A percentile compares a stretch with the other conserved stretches of the same genome.
Evolutionary conservation across 2,329 filamentous ascomycete species (phyloP).

Genomic region (Oidium heveae): DNA sequence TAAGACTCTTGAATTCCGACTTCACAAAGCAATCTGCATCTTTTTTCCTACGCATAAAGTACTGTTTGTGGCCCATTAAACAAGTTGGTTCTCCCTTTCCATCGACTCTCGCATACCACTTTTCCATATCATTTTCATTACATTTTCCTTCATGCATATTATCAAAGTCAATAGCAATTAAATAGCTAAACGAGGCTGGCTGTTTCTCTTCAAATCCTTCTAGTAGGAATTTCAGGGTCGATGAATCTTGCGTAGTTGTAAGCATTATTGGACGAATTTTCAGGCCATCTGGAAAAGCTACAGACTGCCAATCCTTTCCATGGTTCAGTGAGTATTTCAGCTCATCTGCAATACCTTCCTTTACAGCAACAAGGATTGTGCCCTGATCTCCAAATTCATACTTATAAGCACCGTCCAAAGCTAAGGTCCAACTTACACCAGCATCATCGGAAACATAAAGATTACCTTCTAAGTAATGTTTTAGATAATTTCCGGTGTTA

Average conservation of each 20-base stretch:
- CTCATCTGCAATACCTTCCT: slow-evolving; percentile 37
- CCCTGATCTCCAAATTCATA: slow-evolving; percentile 94
- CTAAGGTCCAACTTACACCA: slow-evolving; percentile 57
- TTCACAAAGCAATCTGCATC: slow-evolving; percentile 74
- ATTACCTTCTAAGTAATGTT: slow-evolving; percentile 45
- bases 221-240: slow-evolving; percentile 72
- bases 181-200: slow-evolving; percentile 27
- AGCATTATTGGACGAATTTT: slow-evolving; percentile 34
- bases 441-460: slow-evolving; percentile 82
- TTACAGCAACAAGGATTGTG: slow-evolving; percentile 61
- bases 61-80: slow-evolving; percentile 89
- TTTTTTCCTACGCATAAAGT: slow-evolving; percentile 62
- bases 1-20: slow-evolving; percentile 57
- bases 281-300: slow-evolving; percentile 46
- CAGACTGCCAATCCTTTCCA: slow-evolving; percentile 55
- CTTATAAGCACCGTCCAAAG: slow-evolving; percentile 61
- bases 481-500: slow-evolving; percentile 57
- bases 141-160: slow-evolving; percentile 62
- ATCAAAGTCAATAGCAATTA: slow-evolving; percentile 64
- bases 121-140: slow-evolving; percentile 57
- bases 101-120: slow-evolving; percentile 67
- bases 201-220: slow-evolving; percentile 29
- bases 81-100: slow-evolving; percentile 61
- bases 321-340: slow-evolving; percentile 67
- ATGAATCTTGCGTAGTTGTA: slow-evolving; percentile 79